A percentile compares a stretch with the other conserved stretches of the same genome.
These are phyloP conservation scores for Ogataea minuta DNA, from an alignment of 805 yeast genomes.

Conservation along the genomic window DNA sequence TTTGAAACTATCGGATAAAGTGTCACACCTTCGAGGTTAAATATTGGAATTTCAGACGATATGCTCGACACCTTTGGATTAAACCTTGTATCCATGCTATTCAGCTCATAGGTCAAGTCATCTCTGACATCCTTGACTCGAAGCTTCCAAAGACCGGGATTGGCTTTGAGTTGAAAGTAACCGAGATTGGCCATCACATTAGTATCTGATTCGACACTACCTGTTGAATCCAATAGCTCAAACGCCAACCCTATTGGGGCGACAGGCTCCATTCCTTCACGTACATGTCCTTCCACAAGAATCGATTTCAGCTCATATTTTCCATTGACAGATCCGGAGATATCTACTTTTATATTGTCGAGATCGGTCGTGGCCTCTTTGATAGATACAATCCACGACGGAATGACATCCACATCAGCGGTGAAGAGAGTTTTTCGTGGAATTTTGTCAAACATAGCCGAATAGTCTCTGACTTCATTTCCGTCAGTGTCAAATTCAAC, in stretches of 20 bases:
- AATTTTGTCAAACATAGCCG: constrained; percentile 42
- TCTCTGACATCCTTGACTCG: constrained; percentile 43
- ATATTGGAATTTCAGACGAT: constrained; percentile 1
- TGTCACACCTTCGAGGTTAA: constrained; percentile 37
- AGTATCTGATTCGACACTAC: constrained; percentile 47
- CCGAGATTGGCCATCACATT: constrained; percentile 78
- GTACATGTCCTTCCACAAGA: constrained; percentile 69
- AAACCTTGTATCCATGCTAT: constrained; percentile 1
- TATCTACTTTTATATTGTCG: constrained; percentile 52
- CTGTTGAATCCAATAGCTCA: constrained; percentile 30
- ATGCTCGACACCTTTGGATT: not conserved
- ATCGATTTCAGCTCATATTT: constrained; percentile 51
- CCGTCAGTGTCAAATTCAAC: constrained; percentile 35
- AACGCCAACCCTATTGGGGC: constrained; percentile 56
- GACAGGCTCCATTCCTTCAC: constrained; percentile 36
- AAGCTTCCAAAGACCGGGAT: constrained; percentile 70
- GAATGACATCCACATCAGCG: constrained; percentile 57
- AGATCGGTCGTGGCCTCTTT: constrained; percentile 54
- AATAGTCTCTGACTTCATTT: constrained; percentile 23
- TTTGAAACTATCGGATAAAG: constrained; percentile 45
- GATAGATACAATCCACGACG: constrained; percentile 65
- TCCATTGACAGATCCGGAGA: constrained; percentile 44
- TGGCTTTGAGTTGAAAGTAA: constrained; percentile 73
- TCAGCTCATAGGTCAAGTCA: constrained; percentile 9
- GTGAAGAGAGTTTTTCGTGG: constrained; percentile 54